Evolutionary conservation across 2,329 filamentous ascomycete genomes (phyloP).

Genomic region (Fusarium continuum): DNA sequence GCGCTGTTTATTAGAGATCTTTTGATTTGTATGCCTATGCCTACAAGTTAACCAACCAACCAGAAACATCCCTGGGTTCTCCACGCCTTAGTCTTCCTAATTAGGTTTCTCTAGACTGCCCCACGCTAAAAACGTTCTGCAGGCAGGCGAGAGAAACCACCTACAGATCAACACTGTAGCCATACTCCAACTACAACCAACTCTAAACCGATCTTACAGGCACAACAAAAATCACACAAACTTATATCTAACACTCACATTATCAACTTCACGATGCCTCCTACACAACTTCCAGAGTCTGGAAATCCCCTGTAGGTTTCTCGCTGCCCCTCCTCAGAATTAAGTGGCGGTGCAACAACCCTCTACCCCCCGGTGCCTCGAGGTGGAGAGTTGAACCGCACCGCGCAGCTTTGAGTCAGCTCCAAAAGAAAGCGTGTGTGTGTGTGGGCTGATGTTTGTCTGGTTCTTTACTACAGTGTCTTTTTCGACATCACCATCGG

Average conservation of each 20-base stretch:
- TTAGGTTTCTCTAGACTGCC: conserved; percentile 10
- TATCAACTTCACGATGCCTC: conserved; percentile 49
- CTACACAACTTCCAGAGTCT: conserved; percentile 57
- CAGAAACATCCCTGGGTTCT: conserved; percentile 4
- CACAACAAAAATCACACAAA: conserved; percentile 2
- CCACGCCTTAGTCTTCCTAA: conserved; percentile 16
- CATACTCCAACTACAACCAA: conserved; percentile 9
- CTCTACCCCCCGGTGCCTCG: conserved; percentile 19
- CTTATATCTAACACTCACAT: neutral
- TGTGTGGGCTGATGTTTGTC: conserved; percentile 38
- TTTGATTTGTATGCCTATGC: too few relatives aligned
- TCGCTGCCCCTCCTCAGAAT: neutral
- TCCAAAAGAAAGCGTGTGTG: conserved; percentile 18
- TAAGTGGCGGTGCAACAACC: conserved; percentile 26
- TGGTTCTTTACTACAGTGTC: conserved; percentile 54
- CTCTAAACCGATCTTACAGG: neutral
- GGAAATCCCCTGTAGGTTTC: conserved; percentile 58
- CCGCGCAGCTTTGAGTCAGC: conserved; percentile 29
- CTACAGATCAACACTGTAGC: conserved; percentile 1
- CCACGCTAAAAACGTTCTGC: conserved; percentile 24
- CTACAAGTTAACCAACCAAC: conserved; percentile 6
- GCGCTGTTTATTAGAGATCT: neutral
- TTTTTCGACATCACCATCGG: conserved; percentile 85
- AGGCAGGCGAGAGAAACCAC: conserved; percentile 8
- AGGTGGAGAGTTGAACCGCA: conserved; percentile 28